Evolutionary conservation across 345 rosid genomes (phyloP).

Genomic region (Syzygium oleosum): DNA sequence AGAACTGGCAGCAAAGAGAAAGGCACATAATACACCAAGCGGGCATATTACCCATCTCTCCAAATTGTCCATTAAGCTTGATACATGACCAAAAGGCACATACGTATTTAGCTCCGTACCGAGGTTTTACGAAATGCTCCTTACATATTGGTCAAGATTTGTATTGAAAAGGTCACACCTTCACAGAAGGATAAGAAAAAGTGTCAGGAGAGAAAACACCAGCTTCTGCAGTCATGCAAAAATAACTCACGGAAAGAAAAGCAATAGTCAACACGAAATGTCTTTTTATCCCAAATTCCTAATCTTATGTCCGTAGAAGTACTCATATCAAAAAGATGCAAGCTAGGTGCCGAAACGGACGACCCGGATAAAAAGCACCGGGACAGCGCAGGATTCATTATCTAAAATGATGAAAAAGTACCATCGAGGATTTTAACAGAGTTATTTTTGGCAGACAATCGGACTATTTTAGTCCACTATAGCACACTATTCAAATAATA

Average conservation of each 20-base stretch:
- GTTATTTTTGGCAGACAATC: background rate
- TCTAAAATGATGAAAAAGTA: background rate
- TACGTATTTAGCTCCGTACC: background rate
- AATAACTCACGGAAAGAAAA: background rate
- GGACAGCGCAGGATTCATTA: background rate
- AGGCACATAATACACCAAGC: background rate
- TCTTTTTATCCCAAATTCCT: background rate
- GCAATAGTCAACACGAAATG: background rate
- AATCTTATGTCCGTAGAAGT: background rate
- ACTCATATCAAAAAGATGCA: background rate
- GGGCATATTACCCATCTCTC: background rate
- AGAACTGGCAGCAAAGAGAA: background rate
- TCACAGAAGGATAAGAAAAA: background rate
- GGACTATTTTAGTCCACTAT: background rate
- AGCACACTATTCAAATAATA: background rate
- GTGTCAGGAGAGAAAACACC: background rate
- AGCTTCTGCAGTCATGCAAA: background rate
- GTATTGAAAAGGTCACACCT: conserved; percentile 78
- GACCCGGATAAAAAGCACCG: background rate
- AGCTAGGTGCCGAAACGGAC: background rate
- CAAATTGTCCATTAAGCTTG: background rate
- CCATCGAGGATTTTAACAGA: background rate
- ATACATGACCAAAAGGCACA: background rate
- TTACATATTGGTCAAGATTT: conserved; percentile 67
- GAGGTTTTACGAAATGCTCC: conserved; percentile 52